These are phyloP conservation scores for Annulohypoxylon maeteangense DNA, from an alignment of 495 filamentous ascomycete species.

Conservation along the genomic window DNA sequence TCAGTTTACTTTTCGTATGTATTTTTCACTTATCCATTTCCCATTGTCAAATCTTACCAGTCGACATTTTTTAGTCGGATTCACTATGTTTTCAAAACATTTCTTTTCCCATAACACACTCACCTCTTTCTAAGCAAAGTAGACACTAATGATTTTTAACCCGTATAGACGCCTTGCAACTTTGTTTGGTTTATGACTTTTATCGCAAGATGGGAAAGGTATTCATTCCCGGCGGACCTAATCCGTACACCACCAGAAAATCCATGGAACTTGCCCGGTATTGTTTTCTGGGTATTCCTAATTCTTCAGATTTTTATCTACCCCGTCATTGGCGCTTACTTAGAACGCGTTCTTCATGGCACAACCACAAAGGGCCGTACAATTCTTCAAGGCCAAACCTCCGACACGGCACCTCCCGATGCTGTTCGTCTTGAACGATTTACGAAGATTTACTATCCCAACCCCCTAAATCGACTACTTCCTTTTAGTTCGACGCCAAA, in stretches of 20 bases:
- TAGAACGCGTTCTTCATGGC: constrained; percentile 80
- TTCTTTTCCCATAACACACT: not conserved
- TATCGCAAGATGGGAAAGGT: constrained; percentile 73
- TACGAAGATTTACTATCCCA: constrained; percentile 78
- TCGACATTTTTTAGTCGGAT: not conserved
- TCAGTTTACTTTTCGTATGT: constrained; percentile 72
- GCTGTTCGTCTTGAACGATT: constrained; percentile 74
- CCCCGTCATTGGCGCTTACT: constrained; percentile 72
- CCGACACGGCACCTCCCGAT: constrained; percentile 50
- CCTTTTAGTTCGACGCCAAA: constrained; percentile 63
- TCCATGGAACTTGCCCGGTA: constrained; percentile 70
- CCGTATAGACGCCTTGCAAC: constrained; percentile 69
- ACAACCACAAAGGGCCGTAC: constrained; percentile 71
- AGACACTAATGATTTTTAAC: not conserved
- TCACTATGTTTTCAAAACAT: not conserved
- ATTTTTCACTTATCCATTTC: not conserved
- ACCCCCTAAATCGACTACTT: constrained; percentile 67
- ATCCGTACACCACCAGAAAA: constrained; percentile 65
- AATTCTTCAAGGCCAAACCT: constrained; percentile 54
- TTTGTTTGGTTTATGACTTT: constrained; percentile 77
- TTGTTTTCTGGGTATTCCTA: constrained; percentile 75
- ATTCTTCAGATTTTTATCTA: constrained; percentile 78
- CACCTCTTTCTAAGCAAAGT: not conserved
- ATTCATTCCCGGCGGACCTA: constrained; percentile 65
- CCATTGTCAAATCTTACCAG: not conserved